Evolutionary conservation across 306 rosid species (phyloP), one percentile per base, ranked within the genome.

Genomic region (Fragaria nilgerrensis): DNA sequence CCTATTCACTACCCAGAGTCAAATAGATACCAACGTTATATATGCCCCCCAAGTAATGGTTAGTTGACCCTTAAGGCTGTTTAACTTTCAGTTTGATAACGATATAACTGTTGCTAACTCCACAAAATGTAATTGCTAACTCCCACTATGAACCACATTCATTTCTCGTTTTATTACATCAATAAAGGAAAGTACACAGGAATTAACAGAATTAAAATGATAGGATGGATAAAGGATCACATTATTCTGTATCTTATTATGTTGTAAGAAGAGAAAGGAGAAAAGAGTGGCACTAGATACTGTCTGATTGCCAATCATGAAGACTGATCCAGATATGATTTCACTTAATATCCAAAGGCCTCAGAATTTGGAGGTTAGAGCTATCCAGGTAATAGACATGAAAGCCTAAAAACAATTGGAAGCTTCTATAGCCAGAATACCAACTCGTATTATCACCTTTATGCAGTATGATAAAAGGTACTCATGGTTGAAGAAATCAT

Each of bases 181-280:
- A 19, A 61, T 25, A 27, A 27, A n/a, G 29, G 0, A 56, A 56
- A n/a, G 32, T 9, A 3, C 13, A 56, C 29, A 61, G 19, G 66
- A 14, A 19, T 61, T 61, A 13, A 27, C 67, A 62, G 16, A 58
- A 58, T 29, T 1, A 23, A 22, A 58, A 58, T 58, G 34, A 58
- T 23, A 58, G 32, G 32, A 58, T 58, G 23, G 29, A 22, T n/a
- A 9, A 58, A 13, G 7, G 1, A 22, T 58, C 14, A 7, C 34
- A 23, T 58, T 22, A 58, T 22, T 58, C 64, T 58, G 64, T 58
- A 58, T 58, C 34, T 58, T 92, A 12, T 43, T 43, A 43, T 9
- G 47, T 9, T 43, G 13, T 43, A 43, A 43, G 9, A 52, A 55
- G 29, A 55, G 62, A 55, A n/a, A 20, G 62, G 62, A 55, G 5